Evolutionary conservation across 2,329 filamentous ascomycete species (phyloP), one percentile per base, ranked within the genome.

Genomic region (Microdochium paspali): DNA sequence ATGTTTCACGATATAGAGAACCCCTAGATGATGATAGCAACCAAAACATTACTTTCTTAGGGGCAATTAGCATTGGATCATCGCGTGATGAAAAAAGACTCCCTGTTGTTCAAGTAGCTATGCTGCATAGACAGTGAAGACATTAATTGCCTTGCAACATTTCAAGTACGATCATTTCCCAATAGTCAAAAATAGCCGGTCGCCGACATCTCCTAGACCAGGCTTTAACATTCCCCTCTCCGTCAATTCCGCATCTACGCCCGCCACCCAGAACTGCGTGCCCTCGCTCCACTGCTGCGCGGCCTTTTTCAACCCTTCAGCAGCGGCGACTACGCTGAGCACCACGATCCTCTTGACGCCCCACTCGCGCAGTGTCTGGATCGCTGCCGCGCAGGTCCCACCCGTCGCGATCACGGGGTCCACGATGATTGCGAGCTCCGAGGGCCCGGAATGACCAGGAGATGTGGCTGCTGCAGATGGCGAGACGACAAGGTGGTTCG

Each of bases 331-430:
- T 23, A 97, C 78, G 42, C 80, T 78, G 25, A 94, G 68, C 35
- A 95, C 79, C 39, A 95, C 69, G 47, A 97, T 82, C 50, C 79
- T 77, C 67, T 84, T 76, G n/a, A 90, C 88, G 24, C 91, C 91
- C 90, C 91, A 96, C 62, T 97, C 90, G 47, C 77, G 79, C 50
- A 97, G 72, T 1, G 88, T 90, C 61, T 94, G 86, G 60, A 97
- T 94, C 4, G 91, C 91, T 0, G 91, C 91, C 25, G 82, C 84
- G 50, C 87, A 87, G 3, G 91, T 97, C 1, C 88, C 89, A 31
- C 91, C 91, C 0, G 93, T 97, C 1, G 91, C 93, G 61, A 97
- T 94, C 56, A 97, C 80, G 3, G 91, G 93, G 62, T 97, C 91
- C 44, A 95, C 79, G 47, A 96, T 72, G 61, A 96, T 86, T 50